Conservation (phyloP, 305 asterid species). For the Rubia occidens region DNA sequence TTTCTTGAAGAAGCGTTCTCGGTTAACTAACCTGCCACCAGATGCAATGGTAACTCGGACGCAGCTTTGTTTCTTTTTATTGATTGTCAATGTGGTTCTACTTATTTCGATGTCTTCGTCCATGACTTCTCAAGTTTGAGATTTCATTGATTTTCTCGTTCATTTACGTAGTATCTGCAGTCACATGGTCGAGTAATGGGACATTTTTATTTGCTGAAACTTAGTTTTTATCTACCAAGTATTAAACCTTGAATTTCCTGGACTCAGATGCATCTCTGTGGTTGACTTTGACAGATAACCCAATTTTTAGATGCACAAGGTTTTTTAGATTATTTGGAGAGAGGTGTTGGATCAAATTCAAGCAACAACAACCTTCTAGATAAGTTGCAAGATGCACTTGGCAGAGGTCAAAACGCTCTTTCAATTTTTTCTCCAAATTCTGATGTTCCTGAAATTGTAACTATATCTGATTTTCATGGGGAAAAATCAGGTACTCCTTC, state of each 20-base stretch:
- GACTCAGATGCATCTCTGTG: constrained; percentile 16
- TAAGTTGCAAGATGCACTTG: constrained; percentile 90
- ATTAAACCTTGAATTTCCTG: constrained; percentile 18
- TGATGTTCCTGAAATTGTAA: constrained; percentile 56
- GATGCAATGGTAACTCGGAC: constrained; percentile 65
- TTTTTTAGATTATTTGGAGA: constrained; percentile 86
- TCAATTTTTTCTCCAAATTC: constrained; percentile 51
- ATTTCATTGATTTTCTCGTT: background rate
- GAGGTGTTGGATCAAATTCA: constrained; percentile 75
- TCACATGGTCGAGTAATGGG: background rate
- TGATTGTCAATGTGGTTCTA: background rate
- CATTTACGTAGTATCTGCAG: background rate
- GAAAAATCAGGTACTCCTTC: constrained; percentile 46
- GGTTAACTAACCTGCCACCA: constrained; percentile 82
- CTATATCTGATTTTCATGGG: constrained; percentile 51
- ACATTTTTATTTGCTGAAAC: background rate
- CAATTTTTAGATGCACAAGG: constrained; percentile 94
- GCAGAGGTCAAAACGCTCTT: constrained; percentile 81
- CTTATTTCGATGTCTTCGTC: background rate
- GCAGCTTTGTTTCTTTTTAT: background rate
- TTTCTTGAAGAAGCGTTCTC: constrained; percentile 84
- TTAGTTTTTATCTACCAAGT: constrained; percentile 16
- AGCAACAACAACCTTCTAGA: constrained; percentile 76
- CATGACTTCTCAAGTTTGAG: background rate
- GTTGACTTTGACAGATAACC: constrained; percentile 55